A percentile compares a stretch with the other conserved stretches of the same genome.
Evolutionary conservation across 805 yeast species (phyloP).

Genomic region (Metschnikowia koreensis): DNA sequence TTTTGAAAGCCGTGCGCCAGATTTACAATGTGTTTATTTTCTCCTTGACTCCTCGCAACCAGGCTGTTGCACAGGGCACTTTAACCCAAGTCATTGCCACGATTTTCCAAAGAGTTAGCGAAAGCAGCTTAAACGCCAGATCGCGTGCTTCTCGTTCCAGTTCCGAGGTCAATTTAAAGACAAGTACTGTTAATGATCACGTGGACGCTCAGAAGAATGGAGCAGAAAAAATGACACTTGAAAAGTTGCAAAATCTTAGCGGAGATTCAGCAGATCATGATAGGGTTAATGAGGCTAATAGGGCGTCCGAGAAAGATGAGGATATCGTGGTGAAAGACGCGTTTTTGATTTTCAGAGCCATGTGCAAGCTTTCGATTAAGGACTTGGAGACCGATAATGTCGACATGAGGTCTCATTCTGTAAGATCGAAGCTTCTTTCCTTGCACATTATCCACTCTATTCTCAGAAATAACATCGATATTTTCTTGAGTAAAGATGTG

Average conservation of each 20-base stretch:
- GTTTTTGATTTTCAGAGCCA: constrained; percentile 85
- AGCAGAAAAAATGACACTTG: constrained; percentile 48
- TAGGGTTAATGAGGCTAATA: constrained; percentile 47
- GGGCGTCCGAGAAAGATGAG: constrained; percentile 50
- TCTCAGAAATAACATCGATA: constrained; percentile 78
- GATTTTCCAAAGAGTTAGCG: constrained; percentile 67
- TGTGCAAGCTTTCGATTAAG: constrained; percentile 90
- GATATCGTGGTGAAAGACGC: constrained; percentile 86
- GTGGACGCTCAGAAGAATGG: constrained; percentile 8
- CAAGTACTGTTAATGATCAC: background rate
- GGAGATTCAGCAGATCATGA: constrained; percentile 51
- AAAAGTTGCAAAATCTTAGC: constrained; percentile 55
- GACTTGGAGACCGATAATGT: constrained; percentile 71
- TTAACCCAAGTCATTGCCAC: constrained; percentile 86
- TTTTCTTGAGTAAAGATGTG: constrained; percentile 62
- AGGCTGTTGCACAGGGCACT: constrained; percentile 93
- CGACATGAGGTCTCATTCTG: constrained; percentile 87
- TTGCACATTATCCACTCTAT: constrained; percentile 85
- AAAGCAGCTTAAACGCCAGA: constrained; percentile 16
- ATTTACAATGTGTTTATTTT: constrained; percentile 89
- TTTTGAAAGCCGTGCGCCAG: constrained; percentile 87
- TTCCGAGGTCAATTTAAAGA: constrained; percentile 19
- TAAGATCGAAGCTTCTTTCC: constrained; percentile 86
- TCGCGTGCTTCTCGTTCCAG: constrained; percentile 15
- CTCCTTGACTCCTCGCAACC: constrained; percentile 78